Base-by-base conservation (phyloP, 2,329 filamentous ascomycete genomes). In the Rhynchosporium secalis region DNA sequence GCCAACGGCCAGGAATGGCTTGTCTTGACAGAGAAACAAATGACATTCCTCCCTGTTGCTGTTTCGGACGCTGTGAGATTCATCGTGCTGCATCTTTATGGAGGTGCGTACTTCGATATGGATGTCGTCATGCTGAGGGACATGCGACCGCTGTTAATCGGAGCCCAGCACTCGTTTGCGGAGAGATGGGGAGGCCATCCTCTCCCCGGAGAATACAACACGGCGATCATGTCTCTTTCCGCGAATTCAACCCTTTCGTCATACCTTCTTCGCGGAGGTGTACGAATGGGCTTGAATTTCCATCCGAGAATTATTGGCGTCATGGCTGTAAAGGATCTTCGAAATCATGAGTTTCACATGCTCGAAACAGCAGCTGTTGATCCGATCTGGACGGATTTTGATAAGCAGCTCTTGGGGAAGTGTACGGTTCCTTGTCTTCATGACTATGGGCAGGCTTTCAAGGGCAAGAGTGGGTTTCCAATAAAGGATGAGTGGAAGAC, bases 261-360 rank as follows among this genome's bases (percentile, higher is more conserved):
- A 0, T 83, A 84, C 65, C 75, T 84, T 1, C 74, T 84, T 26
- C 79, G 81, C 46, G 82, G 82, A 40, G 82, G 81, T 38, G 81
- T 84, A 9, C 75, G 82, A 55, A 84, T 84, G 82, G 81, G 81
- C 2, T 76, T 84, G 63, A 84, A 84, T 64, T 84, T 83, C 70
- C 82, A 84, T 61, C 82, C 82, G 1, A 76, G 80, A 20, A 78
- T 84, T 4, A 77, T 84, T 29, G 81, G 82, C 2, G 78, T 81
- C 52, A 83, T 84, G 80, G 79, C 81, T 2, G 82, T 81, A 74
- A 83, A 83, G 67, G 82, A 84, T 63, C 77, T 77, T 3, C 76
- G 80, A 52, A 81, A 82, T 60, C 76, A 78, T 4, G 81, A 84
- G 61, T 79, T 83, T 58, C 75, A 79, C 9, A 84, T 83, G 81